Evolutionary conservation across 2,329 filamentous ascomycete genomes (phyloP).

Genomic region (Trichoderma koningii): DNA sequence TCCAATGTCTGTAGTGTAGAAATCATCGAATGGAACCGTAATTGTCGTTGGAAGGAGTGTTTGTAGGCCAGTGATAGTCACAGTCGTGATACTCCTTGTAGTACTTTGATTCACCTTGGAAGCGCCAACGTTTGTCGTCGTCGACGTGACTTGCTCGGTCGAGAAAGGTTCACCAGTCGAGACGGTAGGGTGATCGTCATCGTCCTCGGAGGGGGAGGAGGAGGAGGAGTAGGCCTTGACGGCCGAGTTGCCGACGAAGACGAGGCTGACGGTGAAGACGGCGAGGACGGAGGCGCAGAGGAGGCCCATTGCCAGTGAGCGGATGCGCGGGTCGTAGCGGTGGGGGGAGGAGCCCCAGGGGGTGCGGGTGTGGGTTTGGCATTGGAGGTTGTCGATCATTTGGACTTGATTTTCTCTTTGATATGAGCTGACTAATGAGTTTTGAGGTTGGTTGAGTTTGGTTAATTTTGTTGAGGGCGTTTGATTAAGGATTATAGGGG

Average conservation of each 20-base stretch:
- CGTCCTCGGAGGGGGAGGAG: background rate
- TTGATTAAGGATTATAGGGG: background rate
- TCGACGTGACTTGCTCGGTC: background rate
- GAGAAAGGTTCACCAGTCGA: too few species aligned
- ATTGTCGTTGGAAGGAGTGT: background rate
- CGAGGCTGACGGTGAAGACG: conserved; percentile 31
- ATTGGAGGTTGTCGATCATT: conserved; percentile 35
- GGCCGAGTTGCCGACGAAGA: conserved; percentile 28
- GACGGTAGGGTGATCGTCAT: too few species aligned
- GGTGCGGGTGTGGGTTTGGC: conserved; percentile 37
- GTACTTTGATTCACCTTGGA: too few species aligned
- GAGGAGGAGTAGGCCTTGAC: conserved; percentile 12
- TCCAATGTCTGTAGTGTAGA: background rate
- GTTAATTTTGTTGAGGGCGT: background rate
- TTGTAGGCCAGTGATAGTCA: background rate
- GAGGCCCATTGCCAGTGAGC: conserved; percentile 34
- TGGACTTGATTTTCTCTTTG: background rate
- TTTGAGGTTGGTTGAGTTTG: background rate
- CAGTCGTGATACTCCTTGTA: background rate
- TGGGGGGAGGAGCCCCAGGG: conserved; percentile 36
- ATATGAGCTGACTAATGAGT: too few species aligned
- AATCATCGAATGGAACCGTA: conserved; percentile 2
- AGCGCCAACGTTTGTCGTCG: background rate
- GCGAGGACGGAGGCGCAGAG: conserved; percentile 33
- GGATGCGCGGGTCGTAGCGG: conserved; percentile 34